Evolutionary conservation across 176 grass and related monocot genomes (phyloP), one percentile per base, ranked within the genome.

Genomic region (Poa pratensis): DNA sequence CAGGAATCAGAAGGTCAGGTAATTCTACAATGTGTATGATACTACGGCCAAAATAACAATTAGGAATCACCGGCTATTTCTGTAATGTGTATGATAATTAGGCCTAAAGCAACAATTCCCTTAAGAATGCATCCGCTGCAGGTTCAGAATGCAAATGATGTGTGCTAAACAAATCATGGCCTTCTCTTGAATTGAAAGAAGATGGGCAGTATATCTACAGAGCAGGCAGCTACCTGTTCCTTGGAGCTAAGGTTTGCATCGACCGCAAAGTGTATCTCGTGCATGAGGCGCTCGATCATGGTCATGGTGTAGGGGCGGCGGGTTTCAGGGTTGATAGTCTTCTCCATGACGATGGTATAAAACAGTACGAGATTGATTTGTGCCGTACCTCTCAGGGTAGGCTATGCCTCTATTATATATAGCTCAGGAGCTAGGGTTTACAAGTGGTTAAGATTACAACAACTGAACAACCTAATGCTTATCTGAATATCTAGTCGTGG

Each of bases 261-360:
- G 17, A 80, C 78, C 0, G 89, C 89, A 18, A 95, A 95, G 69
- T 98, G 96, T 71, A 90, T 93, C 11, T 98, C 96, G 75, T 95
- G 96, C 96, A 98, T 92, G 64, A 98, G 81, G 59, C 93, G 83
- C 85, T 98, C 96, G 12, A 95, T 94, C 96, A 98, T 98, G 53
- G 85, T 95, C 73, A 95, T 94, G 57, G 96, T 98, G 86, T 94
- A 98, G 65, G 96, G 96, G 30, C 87, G 87, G 6, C 92, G 76
- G 26, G 96, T 98, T 18, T 95, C 91, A 1, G 96, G 73, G 77
- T 87, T 92, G 79, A 95, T 93, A 13, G 96, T 98, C 87, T 98
- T 98, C 76, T 98, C 90, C 93, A 98, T 95, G 18, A 98, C 87
- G 28, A 95, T 95, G n/a, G n/a, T 32, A 32, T 32, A 32, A 32